These are phyloP conservation scores for Tricholoma saponaceum DNA, from an alignment of 768 basidiomycete genomes.

Conservation along the genomic window DNA sequence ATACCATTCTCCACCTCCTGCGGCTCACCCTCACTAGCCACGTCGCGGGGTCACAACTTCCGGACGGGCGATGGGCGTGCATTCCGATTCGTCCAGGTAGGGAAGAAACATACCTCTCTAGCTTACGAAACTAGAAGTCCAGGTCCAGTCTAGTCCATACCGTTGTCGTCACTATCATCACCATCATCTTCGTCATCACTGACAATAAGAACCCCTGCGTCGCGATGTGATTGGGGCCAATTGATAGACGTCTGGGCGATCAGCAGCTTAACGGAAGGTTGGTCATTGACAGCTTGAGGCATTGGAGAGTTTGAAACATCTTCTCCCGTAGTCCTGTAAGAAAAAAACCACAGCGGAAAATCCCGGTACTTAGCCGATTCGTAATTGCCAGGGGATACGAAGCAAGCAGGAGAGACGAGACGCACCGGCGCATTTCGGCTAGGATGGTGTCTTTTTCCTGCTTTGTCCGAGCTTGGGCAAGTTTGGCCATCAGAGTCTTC, in stretches of 20 bases:
- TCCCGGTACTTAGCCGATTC: conserved; percentile 19
- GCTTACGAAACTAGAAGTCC: not conserved
- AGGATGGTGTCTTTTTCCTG: conserved; percentile 46
- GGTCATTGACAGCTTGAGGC: not conserved
- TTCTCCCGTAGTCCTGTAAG: conserved; percentile 34
- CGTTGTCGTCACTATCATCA: conserved; percentile 15
- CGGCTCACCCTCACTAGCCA: not conserved
- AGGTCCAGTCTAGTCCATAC: not conserved
- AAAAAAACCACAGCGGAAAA: conserved; percentile 15
- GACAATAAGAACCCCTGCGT: conserved; percentile 41
- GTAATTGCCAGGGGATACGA: conserved; percentile 6
- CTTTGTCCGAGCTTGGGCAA: conserved; percentile 43
- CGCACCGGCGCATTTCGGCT: conserved; percentile 50
- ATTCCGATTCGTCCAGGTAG: not conserved
- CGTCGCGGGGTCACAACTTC: not conserved
- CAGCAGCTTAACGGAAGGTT: conserved; percentile 3
- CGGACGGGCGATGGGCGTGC: not conserved
- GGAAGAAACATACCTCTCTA: conserved; percentile 4
- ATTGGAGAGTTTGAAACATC: conserved; percentile 12
- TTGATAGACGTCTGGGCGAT: conserved; percentile 16
- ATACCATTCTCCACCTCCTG: not conserved
- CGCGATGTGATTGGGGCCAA: conserved; percentile 44
- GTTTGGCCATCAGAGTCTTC: conserved; percentile 45
- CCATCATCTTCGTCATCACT: conserved; percentile 30
- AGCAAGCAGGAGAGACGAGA: conserved; percentile 18